Evolutionary conservation across 2,329 filamentous ascomycete genomes (phyloP), one percentile per base, ranked within the genome.

Genomic region (Fusarium sororula): DNA sequence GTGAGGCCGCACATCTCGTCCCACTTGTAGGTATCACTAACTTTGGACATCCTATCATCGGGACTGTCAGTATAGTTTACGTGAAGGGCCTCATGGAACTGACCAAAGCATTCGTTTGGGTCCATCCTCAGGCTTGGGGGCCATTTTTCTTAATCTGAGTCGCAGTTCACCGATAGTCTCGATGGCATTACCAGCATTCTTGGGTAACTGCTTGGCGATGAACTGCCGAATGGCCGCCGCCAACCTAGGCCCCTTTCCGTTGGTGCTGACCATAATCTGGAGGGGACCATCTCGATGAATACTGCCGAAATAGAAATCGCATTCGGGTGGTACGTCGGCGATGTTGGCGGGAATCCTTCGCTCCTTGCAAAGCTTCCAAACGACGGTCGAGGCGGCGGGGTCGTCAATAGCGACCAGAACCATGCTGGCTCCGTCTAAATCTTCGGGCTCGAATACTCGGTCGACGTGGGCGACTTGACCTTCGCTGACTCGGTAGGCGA

Each of bases 221-320:
- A 93, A 90, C 80, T 92, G 89, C 61, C 96, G 87, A 57, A 99
- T 93, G 54, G 95, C 91, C 75, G 94, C 96, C 15, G 96, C 96
- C 73, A 99, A 85, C 80, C 96, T 92, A 0, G 96, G 96, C 0
- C 96, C 96, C 81, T 98, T 98, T 59, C 96, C 96, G 81, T 98
- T 99, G 41, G 96, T 99, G 85, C 94, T 97, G 77, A 99, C 96
- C 96, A 99, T 99, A 79, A 99, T 92, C 85, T 99, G 96, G 69
- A 99, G 84, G 11, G 96, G 96, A 0, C 96, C 96, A 81, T 99
- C 96, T 57, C 96, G 92, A 84, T 99, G 94, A 44, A 98, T 92
- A 81, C 93, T 96, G 72, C 96, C 96, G 84, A 99, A 99, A 87
- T 98, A 99, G 81, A 99, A 99, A 80, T 99, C 96, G 83, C 96